Evolutionary conservation across 331 rosid species (phyloP).

Genomic region (Stylosanthes scabra): DNA sequence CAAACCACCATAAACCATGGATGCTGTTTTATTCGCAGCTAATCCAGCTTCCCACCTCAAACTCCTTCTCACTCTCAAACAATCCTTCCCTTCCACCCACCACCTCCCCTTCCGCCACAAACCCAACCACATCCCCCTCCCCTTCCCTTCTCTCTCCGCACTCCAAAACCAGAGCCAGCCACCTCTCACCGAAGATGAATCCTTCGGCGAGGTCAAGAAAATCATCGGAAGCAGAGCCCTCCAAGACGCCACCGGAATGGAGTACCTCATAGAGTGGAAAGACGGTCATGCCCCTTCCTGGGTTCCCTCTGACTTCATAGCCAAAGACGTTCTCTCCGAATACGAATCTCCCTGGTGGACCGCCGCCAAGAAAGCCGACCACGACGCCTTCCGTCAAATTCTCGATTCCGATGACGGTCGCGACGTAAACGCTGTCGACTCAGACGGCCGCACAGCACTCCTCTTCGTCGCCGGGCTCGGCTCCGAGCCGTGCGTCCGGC

Average conservation of each 20-base stretch:
- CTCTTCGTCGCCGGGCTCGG: slow-evolving; percentile 79
- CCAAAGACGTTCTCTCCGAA: slow-evolving; percentile 81
- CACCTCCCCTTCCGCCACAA: slow-evolving; percentile 38
- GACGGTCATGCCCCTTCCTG: slow-evolving; percentile 91
- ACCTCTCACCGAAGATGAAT: slow-evolving; percentile 51
- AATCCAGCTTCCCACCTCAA: slow-evolving; percentile 71
- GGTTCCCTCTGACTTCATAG: slow-evolving; percentile 80
- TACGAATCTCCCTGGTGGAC: slow-evolving; percentile 95
- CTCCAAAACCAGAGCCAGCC: slow-evolving; percentile 51
- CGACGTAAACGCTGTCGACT: slow-evolving; percentile 72
- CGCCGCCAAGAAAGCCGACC: slow-evolving; percentile 84
- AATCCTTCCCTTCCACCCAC: slow-evolving; percentile 14
- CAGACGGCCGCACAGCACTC: slow-evolving; percentile 76
- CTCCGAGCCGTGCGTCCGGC: slow-evolving; percentile 65
- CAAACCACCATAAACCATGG: slow-evolving; percentile 53
- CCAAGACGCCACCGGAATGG: slow-evolving; percentile 63
- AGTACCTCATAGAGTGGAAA: slow-evolving; percentile 86
- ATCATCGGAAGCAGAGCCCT: slow-evolving; percentile 85
- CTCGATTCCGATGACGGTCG: slow-evolving; percentile 62
- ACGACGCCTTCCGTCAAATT: slow-evolving; percentile 45
- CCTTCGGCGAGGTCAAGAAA: slow-evolving; percentile 78
- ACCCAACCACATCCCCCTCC: slow-evolving; percentile 23
- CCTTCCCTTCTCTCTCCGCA: slow-evolving; percentile 35
- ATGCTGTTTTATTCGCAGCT: slow-evolving; percentile 60
- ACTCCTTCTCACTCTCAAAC: slow-evolving; percentile 43